Evolutionary conservation across 345 rosid species (phyloP).

Genomic region (Melaleuca alternifolia): DNA sequence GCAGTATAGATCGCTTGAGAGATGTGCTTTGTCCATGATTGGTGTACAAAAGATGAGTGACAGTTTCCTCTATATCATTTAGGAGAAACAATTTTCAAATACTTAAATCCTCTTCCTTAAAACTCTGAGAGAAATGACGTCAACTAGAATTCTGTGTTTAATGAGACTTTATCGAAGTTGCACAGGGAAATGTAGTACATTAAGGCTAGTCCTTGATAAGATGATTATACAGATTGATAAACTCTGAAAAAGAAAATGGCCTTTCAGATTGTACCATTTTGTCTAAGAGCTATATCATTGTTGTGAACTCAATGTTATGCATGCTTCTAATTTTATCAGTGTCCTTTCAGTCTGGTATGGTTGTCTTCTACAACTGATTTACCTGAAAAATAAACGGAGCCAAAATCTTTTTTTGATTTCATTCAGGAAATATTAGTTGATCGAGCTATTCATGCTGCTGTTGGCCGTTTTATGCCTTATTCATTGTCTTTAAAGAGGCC

Average conservation of each 20-base stretch:
- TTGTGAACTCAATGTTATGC: not conserved
- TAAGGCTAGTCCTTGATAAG: not conserved
- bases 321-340: not conserved
- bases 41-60: not conserved
- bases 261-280: not conserved
- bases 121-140: not conserved
- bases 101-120: not conserved
- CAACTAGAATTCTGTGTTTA: not conserved
- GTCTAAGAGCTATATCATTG: not conserved
- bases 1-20: not conserved
- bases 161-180: not conserved
- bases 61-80: not conserved
- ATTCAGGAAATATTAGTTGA: conserved; percentile 91
- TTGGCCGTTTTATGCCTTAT: conserved; percentile 58
- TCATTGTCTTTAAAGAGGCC: conserved; percentile 23
- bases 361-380: not conserved
- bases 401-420: not conserved
- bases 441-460: conserved; percentile 83
- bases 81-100: not conserved
- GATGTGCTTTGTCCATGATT: not conserved
- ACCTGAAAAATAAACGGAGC: not conserved
- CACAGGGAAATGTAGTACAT: not conserved
- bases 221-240: not conserved
- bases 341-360: not conserved
- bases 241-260: not conserved